Percentiles rank a stretch among this genome's conserved stretches.
phyloP scores from a whole-genome alignment of 73 alveolate genomes.

The Symbiodinium natans region DNA sequence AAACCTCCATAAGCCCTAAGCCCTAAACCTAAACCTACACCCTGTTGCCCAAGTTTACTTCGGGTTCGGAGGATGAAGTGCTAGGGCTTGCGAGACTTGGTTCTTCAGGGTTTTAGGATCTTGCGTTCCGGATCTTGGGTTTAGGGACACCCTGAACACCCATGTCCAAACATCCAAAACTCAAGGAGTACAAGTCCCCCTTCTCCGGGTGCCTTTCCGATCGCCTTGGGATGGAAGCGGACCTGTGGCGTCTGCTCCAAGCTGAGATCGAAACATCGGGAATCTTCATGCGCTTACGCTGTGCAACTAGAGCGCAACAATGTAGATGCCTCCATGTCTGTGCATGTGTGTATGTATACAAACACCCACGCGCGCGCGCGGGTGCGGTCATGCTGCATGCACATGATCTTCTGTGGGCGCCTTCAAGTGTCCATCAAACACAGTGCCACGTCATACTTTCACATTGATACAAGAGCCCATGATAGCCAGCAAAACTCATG shows the following conservation, averaged over 20 bases:
- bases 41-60: not conserved
- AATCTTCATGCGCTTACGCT: no score
- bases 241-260: no score
- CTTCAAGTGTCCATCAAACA: not conserved
- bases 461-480: not conserved
- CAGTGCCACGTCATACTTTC: not conserved
- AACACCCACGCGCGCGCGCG: no score
- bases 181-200: no score
- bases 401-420: no score
- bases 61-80: not conserved
- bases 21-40: not conserved
- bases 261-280: no score
- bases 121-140: not conserved
- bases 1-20: not conserved
- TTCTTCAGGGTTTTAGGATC: not conserved
- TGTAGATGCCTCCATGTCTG: no score
- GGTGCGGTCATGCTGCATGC: no score
- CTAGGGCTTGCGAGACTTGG: not conserved
- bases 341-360: no score
- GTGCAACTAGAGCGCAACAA: no score
- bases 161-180: no score
- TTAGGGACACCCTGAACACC: not conserved
- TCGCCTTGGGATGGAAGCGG: slow-evolving; percentile 72
- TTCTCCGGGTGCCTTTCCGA: slow-evolving; percentile 58
- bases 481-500: not conserved